Conservation (phyloP, 495 filamentous ascomycete genomes). For the Astrothelium macrocarpum region DNA sequence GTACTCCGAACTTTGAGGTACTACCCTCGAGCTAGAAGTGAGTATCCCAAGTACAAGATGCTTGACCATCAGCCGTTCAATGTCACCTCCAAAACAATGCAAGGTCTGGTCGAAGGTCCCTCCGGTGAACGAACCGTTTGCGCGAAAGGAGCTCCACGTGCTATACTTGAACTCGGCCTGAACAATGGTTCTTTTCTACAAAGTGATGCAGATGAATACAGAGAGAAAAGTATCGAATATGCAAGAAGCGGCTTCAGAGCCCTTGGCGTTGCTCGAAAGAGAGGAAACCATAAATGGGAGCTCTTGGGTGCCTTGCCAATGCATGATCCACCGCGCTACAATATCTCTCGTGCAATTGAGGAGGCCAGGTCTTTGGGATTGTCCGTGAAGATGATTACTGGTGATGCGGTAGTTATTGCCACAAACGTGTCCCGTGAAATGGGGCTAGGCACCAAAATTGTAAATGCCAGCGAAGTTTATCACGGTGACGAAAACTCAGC, state of each 20-base stretch:
- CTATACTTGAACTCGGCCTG: constrained; percentile 55
- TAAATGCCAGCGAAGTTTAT: constrained; percentile 82
- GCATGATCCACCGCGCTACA: constrained; percentile 82
- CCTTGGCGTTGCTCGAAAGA: constrained; percentile 51
- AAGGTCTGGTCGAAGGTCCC: constrained; percentile 51
- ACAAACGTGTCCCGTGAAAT: constrained; percentile 83
- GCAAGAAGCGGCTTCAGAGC: constrained; percentile 69
- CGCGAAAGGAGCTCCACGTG: constrained; percentile 67
- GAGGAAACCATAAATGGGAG: constrained; percentile 34
- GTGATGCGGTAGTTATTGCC: constrained; percentile 89
- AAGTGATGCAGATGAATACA: constrained; percentile 51
- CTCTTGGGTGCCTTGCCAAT: constrained; percentile 93
- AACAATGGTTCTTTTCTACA: constrained; percentile 18
- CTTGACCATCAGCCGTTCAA: constrained; percentile 70
- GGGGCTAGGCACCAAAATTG: constrained; percentile 86
- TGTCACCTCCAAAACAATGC: constrained; percentile 69
- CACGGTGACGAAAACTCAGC: constrained; percentile 74
- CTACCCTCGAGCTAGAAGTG: constrained; percentile 61
- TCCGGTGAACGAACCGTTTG: constrained; percentile 57
- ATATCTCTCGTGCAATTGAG: constrained; percentile 80
- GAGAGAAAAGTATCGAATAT: constrained; percentile 56
- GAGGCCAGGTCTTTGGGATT: constrained; percentile 83
- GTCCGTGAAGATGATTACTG: constrained; percentile 93
- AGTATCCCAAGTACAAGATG: constrained; percentile 59
- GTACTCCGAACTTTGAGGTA: constrained; percentile 62